Evolutionary conservation across 306 rosid species (phyloP).

Genomic region (Canavalia ensiformis): DNA sequence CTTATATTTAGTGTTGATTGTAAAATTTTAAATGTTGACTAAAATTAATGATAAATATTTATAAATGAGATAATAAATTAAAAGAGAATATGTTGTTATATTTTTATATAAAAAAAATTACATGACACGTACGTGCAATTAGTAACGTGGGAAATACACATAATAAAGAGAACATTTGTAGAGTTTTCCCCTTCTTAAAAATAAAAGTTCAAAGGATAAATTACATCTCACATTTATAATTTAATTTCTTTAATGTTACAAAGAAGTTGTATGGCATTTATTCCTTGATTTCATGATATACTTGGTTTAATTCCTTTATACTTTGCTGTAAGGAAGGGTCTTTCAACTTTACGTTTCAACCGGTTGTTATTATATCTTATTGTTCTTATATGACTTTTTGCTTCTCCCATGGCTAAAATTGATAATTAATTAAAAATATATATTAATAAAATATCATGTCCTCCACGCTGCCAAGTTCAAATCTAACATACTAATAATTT

Average conservation of each 20-base stretch:
- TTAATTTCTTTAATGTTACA: not conserved
- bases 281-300: not conserved
- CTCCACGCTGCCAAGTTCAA: not conserved
- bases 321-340: not conserved
- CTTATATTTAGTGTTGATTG: too few relatives aligned
- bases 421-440: not conserved
- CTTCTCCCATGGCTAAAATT: not conserved
- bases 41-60: too few relatives aligned
- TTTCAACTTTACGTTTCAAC: not conserved
- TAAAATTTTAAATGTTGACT: too few relatives aligned
- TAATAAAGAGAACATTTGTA: too few relatives aligned
- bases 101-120: too few relatives aligned
- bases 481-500: not conserved
- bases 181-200: too few relatives aligned
- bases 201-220: too few relatives aligned
- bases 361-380: not conserved
- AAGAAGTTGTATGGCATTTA: not conserved
- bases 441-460: not conserved
- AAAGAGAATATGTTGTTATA: too few relatives aligned
- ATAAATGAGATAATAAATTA: too few relatives aligned
- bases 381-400: not conserved
- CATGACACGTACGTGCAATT: too few relatives aligned
- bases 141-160: too few relatives aligned
- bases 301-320: not conserved
- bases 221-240: too few relatives aligned